Evolutionary conservation across 352 stramenopile species (phyloP).

Genomic region (Phytophthora tentaculata): DNA sequence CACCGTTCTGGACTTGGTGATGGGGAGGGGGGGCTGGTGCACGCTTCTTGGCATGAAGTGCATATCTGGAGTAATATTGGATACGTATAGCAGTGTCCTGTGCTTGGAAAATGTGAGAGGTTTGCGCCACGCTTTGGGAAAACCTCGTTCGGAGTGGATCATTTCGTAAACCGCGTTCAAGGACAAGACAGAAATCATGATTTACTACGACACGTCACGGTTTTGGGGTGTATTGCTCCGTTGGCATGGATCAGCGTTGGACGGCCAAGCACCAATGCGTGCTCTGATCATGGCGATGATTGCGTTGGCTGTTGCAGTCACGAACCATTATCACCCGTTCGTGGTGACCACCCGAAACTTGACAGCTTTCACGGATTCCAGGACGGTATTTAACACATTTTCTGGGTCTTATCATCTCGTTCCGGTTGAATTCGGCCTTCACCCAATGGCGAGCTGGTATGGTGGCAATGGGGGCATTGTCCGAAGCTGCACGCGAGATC

Average conservation of each 20-base stretch:
- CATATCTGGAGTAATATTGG: not conserved
- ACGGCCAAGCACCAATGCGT: slow-evolving; percentile 63
- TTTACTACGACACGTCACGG: slow-evolving; percentile 72
- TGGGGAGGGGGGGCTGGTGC: slow-evolving; percentile 11
- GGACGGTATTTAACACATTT: slow-evolving; percentile 87
- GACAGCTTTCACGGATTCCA: slow-evolving; percentile 72
- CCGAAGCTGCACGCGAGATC: slow-evolving; percentile 61
- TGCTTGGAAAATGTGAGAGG: slow-evolving; percentile 4
- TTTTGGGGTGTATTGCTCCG: slow-evolving; percentile 60
- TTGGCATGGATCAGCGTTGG: slow-evolving; percentile 73
- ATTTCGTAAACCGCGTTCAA: slow-evolving; percentile 16
- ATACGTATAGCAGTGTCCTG: slow-evolving; percentile 2
- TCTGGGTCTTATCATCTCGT: slow-evolving; percentile 73
- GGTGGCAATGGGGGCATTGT: slow-evolving; percentile 61
- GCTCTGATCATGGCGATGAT: slow-evolving; percentile 67
- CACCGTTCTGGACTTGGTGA: slow-evolving; percentile 23
- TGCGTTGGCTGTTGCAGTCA: slow-evolving; percentile 44
- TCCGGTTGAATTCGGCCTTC: slow-evolving; percentile 83
- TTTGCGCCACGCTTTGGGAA: slow-evolving; percentile 13
- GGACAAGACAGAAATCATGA: slow-evolving; percentile 45
- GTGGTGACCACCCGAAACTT: slow-evolving; percentile 66
- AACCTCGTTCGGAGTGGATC: slow-evolving; percentile 8
- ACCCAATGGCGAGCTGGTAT: slow-evolving; percentile 73
- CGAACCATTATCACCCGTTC: slow-evolving; percentile 64
- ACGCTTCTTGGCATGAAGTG: not conserved